A percentile compares a stretch with the other conserved stretches of the same genome.
These are phyloP conservation scores for Paramyrothecium sp. DNA, from an alignment of 2,329 filamentous ascomycete species.

Conservation along the genomic window DNA sequence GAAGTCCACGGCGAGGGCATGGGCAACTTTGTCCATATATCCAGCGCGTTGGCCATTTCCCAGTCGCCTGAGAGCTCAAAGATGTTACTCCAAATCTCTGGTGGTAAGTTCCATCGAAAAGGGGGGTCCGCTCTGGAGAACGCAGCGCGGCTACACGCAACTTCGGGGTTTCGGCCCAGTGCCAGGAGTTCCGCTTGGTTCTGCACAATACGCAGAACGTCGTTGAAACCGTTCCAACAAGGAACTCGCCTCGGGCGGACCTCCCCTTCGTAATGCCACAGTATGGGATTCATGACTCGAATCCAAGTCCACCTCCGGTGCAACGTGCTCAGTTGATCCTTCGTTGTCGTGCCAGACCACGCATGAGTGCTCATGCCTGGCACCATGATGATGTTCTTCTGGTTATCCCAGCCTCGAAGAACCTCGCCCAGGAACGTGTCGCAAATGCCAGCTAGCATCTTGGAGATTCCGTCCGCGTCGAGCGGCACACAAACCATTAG, in stretches of 20 bases:
- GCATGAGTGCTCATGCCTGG: conserved; percentile 86
- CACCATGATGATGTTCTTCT: conserved; percentile 80
- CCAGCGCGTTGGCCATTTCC: conserved; percentile 81
- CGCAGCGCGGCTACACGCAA: conserved; percentile 39
- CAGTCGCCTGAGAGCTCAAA: conserved; percentile 84
- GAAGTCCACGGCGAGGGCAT: conserved; percentile 68
- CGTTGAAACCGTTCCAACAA: conserved; percentile 65
- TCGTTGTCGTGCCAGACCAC: conserved; percentile 89
- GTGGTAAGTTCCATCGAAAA: conserved; percentile 58
- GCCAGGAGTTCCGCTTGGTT: conserved; percentile 76
- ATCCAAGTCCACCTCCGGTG: conserved; percentile 86
- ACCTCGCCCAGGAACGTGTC: conserved; percentile 80
- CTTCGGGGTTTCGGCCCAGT: conserved; percentile 69
- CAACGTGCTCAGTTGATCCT: conserved; percentile 82
- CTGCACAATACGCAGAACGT: conserved; percentile 71
- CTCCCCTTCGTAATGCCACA: conserved; percentile 72
- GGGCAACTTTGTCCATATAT: conserved; percentile 75
- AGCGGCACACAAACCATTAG: conserved; percentile 81
- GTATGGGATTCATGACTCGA: conserved; percentile 73
- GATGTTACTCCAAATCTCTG: conserved; percentile 87
- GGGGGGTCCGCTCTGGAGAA: conserved; percentile 29
- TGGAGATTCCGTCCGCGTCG: conserved; percentile 79
- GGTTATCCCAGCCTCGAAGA: conserved; percentile 80
- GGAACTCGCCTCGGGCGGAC: conserved; percentile 52
- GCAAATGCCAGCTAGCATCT: conserved; percentile 83